Base-by-base conservation (phyloP, 192 early-diverging fungal genomes). In the Gonapodya prolifera region DNA sequence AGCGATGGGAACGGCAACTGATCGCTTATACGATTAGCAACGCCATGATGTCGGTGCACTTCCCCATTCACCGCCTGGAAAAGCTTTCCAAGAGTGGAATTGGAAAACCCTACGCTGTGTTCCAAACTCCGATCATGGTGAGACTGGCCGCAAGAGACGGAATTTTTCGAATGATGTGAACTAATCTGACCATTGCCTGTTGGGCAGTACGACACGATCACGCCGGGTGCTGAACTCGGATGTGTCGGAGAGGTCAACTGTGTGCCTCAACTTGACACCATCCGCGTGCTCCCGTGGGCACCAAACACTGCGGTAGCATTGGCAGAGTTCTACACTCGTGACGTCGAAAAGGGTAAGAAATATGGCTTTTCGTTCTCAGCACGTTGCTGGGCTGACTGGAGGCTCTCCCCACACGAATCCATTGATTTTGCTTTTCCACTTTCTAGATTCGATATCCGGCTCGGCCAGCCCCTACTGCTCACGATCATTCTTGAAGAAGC, bases 211-310 rank as follows among this genome's bases (percentile, higher is more conserved):
- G 45, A 61, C 45, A 61, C 45, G 45, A 73, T 73, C 16, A 18
- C 32, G 8, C 71, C 71, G 8, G 71, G 71, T 30, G 32, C 71
- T 29, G 71, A 29, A 2, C 28, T 73, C 71, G 71, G 71, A 2
- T 18, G 28, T 32, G 32, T 32, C 8, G 71, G 71, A 2, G 71
- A 73, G 31, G 32, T 73, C 28, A 73, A 73, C 71, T 73, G 18
- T 32, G 28, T 73, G 16, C 71, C 71, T 29, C 28, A 73, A 18
- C 71, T 73, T 2, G 71, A 73, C 8, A 73, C 71, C 8, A 2
- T 73, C 31, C 71, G 71, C 31, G 71, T 73, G 71, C 71, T 73
- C 18, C 71, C 71, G 71, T 73, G 32, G 18, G 18, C 2, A 29
- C 28, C 18, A 18, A 32, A 32, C 32, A 32, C 32, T 13, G 71